Conservation (phyloP, 2,329 filamentous ascomycete species). For the Podosphaera fusca region DNA sequence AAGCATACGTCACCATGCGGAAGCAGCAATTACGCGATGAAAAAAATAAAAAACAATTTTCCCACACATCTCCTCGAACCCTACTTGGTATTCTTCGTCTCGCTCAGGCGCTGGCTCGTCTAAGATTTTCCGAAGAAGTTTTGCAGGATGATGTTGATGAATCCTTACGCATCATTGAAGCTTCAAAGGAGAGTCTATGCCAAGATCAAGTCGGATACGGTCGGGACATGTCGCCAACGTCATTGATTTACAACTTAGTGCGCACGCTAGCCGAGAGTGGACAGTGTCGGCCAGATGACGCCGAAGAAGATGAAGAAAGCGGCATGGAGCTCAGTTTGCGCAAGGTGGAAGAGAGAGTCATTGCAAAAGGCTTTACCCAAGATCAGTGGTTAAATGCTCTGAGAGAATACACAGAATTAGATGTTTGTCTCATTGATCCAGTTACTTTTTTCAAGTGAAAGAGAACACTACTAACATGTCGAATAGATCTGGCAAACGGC, state of each 20-base stretch:
- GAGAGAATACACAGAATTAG: slow-evolving; percentile 68
- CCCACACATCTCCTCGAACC: slow-evolving; percentile 82
- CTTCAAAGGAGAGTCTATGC: slow-evolving; percentile 77
- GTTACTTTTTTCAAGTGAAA: slow-evolving; percentile 2
- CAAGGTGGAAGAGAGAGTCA: slow-evolving; percentile 71
- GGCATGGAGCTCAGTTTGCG: slow-evolving; percentile 61
- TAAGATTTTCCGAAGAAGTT: slow-evolving; percentile 70
- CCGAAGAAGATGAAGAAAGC: slow-evolving; percentile 41
- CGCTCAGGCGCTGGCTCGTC: slow-evolving; percentile 74
- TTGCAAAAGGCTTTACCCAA: slow-evolving; percentile 90
- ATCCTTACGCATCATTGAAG: slow-evolving; percentile 71
- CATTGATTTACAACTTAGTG: slow-evolving; percentile 87
- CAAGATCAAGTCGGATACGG: slow-evolving; percentile 37
- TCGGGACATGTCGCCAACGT: slow-evolving; percentile 56
- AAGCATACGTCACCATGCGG: slow-evolving; percentile 85
- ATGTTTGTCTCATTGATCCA: slow-evolving; percentile 40
- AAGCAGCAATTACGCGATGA: slow-evolving; percentile 83
- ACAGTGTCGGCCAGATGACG: slow-evolving; percentile 23
- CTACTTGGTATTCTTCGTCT: slow-evolving; percentile 81
- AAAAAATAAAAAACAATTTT: slow-evolving; percentile 74
- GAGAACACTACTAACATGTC: neutral
- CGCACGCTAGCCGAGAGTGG: slow-evolving; percentile 69
- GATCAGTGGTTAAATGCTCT: slow-evolving; percentile 74
- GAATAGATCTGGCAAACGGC: slow-evolving; percentile 58
- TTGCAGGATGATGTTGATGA: slow-evolving; percentile 89